Evolutionary conservation across 495 filamentous ascomycete genomes (phyloP).

Genomic region (Hypoxylon lienhwacheense): DNA sequence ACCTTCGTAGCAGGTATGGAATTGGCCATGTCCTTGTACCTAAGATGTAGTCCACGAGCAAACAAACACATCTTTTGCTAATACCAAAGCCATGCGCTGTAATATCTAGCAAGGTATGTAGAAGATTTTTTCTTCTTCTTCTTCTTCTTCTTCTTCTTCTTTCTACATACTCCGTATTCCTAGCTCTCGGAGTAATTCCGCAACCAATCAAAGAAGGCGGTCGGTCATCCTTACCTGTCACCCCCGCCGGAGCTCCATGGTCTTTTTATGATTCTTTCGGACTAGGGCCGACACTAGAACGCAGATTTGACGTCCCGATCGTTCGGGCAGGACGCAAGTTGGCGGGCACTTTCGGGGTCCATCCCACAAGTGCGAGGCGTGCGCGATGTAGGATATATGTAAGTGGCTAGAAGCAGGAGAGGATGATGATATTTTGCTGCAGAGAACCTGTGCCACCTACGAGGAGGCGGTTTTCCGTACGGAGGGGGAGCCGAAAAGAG

Average conservation of each 20-base stretch:
- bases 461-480: conserved; percentile 5
- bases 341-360: background rate
- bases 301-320: conserved; percentile 22
- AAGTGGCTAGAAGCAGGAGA: background rate
- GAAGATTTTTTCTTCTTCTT: too few relatives aligned
- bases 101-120: too few relatives aligned
- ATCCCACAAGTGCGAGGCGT: too few relatives aligned
- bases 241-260: background rate
- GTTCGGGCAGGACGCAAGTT: conserved; percentile 16
- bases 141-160: too few relatives aligned
- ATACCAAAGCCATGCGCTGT: too few relatives aligned
- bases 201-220: conserved; percentile 9
- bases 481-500: conserved; percentile 2
- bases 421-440: conserved; percentile 7
- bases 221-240: conserved; percentile 9
- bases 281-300: conserved; percentile 4
- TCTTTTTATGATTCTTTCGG: background rate
- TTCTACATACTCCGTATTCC: too few relatives aligned
- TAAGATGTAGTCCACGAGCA: too few relatives aligned
- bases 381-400: too few relatives aligned
- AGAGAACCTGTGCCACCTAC: conserved; percentile 6
- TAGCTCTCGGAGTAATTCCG: background rate
- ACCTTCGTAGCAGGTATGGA: too few relatives aligned
- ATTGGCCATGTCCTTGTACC: too few relatives aligned
- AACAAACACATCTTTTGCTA: too few relatives aligned